These are phyloP conservation scores for Saccharomyces paradoxus DNA, from an alignment of 805 yeast genomes.

Conservation along the genomic window DNA sequence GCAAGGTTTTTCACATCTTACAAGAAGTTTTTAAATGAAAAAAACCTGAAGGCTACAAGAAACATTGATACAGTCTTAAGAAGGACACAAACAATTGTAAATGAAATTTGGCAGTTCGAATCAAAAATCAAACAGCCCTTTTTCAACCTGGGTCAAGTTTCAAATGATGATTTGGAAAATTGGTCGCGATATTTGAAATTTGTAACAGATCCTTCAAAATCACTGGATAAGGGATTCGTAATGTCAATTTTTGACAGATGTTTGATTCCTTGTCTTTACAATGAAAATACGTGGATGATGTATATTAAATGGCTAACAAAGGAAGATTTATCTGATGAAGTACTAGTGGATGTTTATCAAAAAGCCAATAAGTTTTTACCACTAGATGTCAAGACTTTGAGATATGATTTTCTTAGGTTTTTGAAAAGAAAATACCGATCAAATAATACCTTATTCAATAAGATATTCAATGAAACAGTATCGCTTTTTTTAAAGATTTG, in stretches of 20 bases:
- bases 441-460: slow-evolving; percentile 7
- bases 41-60: slow-evolving; percentile 25
- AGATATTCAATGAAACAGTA: slow-evolving; percentile 9
- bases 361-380: slow-evolving; percentile 43
- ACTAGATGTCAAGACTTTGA: slow-evolving; percentile 10
- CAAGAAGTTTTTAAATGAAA: slow-evolving; percentile 26
- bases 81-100: slow-evolving; percentile 44
- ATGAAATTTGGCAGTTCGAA: slow-evolving; percentile 66
- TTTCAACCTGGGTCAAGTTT: slow-evolving; percentile 44
- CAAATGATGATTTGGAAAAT: slow-evolving; percentile 35
- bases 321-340: slow-evolving; percentile 12
- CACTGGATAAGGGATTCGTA: slow-evolving; percentile 27
- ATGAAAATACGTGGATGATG: slow-evolving; percentile 58
- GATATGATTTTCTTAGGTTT: slow-evolving; percentile 14
- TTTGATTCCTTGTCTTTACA: slow-evolving; percentile 56
- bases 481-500: slow-evolving; percentile 9
- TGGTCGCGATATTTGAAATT: slow-evolving; percentile 62
- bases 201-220: slow-evolving; percentile 35
- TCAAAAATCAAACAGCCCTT: slow-evolving; percentile 48
- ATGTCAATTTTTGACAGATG: slow-evolving; percentile 61
- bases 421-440: slow-evolving; percentile 11
- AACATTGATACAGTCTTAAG: slow-evolving; percentile 38
- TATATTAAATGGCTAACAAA: slow-evolving; percentile 48
- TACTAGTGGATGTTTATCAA: slow-evolving; percentile 37
- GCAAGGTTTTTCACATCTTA: slow-evolving; percentile 59